Conservation (phyloP, 805 yeast genomes). For the Saccharomycopsis fibuligera region DNA sequence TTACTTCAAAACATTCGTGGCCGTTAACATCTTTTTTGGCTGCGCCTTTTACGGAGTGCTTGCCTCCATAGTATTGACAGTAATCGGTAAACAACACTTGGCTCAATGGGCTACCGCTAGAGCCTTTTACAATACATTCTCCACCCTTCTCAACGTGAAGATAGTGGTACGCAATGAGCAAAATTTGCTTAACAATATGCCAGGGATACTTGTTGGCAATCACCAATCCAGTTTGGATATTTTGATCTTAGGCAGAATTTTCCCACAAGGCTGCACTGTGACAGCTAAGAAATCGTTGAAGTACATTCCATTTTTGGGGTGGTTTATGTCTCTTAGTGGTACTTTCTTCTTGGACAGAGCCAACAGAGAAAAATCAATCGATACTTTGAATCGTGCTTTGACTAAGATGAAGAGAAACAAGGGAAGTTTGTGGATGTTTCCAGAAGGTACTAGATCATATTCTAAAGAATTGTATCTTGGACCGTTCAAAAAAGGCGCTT, state of each 20-base stretch:
- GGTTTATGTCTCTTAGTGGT: constrained; percentile 92
- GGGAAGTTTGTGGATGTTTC: constrained; percentile 83
- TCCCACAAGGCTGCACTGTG: constrained; percentile 85
- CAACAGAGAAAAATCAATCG: constrained; percentile 67
- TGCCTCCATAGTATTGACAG: constrained; percentile 59
- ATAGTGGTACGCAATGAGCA: constrained; percentile 66
- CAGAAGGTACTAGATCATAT: constrained; percentile 95
- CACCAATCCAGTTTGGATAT: constrained; percentile 91
- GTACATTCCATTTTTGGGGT: constrained; percentile 85
- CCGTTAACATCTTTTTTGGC: constrained; percentile 44
- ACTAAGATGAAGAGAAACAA: constrained; percentile 50
- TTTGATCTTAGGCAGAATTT: constrained; percentile 69
- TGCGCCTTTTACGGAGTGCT: constrained; percentile 73
- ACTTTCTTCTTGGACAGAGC: constrained; percentile 86
- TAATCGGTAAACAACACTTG: constrained; percentile 69
- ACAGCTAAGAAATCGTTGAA: constrained; percentile 85
- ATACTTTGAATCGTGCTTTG: constrained; percentile 67
- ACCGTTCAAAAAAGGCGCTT: constrained; percentile 96
- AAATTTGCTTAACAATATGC: constrained; percentile 40
- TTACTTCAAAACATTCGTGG: constrained; percentile 48
- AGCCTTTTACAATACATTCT: constrained; percentile 60
- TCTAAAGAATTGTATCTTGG: constrained; percentile 59
- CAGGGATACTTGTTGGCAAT: constrained; percentile 78
- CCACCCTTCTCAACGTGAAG: constrained; percentile 59
- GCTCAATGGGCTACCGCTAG: constrained; percentile 90